These are phyloP conservation scores for Aquanectria penicillioides DNA, from an alignment of 2,329 filamentous ascomycete species.

Conservation along the genomic window DNA sequence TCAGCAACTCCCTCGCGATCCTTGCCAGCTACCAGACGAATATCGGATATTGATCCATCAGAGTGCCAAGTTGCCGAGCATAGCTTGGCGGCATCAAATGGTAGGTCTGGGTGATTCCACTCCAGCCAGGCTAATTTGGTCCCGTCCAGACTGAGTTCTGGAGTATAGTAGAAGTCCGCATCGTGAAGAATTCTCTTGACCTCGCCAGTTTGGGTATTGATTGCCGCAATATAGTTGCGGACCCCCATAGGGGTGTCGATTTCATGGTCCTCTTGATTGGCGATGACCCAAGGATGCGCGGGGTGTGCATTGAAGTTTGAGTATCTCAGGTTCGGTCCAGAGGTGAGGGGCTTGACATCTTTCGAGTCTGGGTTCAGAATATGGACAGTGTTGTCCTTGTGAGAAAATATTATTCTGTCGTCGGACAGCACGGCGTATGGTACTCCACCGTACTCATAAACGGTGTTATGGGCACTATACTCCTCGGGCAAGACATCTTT, in stretches of 20 bases:
- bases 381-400: constrained; percentile 55
- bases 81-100: constrained; percentile 59
- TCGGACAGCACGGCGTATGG: constrained; percentile 52
- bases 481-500: constrained; percentile 55
- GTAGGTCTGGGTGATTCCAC: constrained; percentile 65
- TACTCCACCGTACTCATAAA: constrained; percentile 65
- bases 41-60: constrained; percentile 44
- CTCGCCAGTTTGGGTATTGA: constrained; percentile 53
- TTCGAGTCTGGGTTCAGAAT: constrained; percentile 51
- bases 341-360: constrained; percentile 46
- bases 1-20: constrained; percentile 57
- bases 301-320: constrained; percentile 58
- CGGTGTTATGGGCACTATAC: constrained; percentile 55
- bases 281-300: constrained; percentile 54
- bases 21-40: constrained; percentile 53
- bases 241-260: constrained; percentile 45
- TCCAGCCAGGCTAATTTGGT: constrained; percentile 61
- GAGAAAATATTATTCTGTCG: constrained; percentile 57
- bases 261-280: constrained; percentile 62
- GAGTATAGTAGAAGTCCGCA: constrained; percentile 63
- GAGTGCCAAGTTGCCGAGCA: constrained; percentile 54
- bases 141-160: constrained; percentile 59
- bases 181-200: constrained; percentile 52
- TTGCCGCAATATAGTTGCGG: constrained; percentile 52
- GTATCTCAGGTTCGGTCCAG: constrained; percentile 51